Percentiles rank a stretch among this genome's conserved stretches.
Evolutionary conservation across 345 rosid genomes (phyloP).

Genomic region (Gossypium herbaceum): DNA sequence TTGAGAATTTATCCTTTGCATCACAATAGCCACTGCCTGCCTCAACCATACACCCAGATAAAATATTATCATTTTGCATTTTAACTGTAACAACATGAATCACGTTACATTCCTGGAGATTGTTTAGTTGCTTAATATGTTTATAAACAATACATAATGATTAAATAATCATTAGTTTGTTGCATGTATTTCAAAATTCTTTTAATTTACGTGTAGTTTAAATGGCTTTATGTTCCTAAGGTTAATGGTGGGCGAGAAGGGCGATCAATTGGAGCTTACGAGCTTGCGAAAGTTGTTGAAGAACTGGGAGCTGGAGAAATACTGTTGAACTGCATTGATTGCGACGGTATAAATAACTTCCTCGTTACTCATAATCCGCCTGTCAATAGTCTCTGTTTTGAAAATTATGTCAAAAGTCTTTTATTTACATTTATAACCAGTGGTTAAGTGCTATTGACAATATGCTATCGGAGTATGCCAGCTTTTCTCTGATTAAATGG

Average conservation of each 20-base stretch:
- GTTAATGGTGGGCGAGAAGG: conserved; percentile 97
- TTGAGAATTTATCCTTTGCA: background rate
- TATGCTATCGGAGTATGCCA: background rate
- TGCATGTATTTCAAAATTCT: background rate
- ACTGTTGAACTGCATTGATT: conserved; percentile 88
- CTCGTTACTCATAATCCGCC: background rate
- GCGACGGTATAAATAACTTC: conserved; percentile 60
- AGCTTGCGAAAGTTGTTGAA: conserved; percentile 95
- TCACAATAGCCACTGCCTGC: background rate
- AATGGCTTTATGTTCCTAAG: conserved; percentile 30
- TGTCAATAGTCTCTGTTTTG: background rate
- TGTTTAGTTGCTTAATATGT: background rate
- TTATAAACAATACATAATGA: background rate
- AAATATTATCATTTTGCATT: background rate
- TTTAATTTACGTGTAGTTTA: conserved; percentile 9
- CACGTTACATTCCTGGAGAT: background rate
- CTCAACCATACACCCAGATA: background rate
- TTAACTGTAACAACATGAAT: background rate
- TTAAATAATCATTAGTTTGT: background rate
- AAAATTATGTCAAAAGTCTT: background rate
- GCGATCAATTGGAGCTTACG: conserved; percentile 93
- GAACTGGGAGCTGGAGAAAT: conserved; percentile 97
- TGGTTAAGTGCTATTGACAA: background rate
- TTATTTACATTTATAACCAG: background rate
- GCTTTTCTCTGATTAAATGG: background rate